A percentile compares a stretch with the other conserved stretches of the same genome.
These are phyloP conservation scores for Ophiostoma montium DNA, from an alignment of 2,329 filamentous ascomycete species.

Conservation along the genomic window DNA sequence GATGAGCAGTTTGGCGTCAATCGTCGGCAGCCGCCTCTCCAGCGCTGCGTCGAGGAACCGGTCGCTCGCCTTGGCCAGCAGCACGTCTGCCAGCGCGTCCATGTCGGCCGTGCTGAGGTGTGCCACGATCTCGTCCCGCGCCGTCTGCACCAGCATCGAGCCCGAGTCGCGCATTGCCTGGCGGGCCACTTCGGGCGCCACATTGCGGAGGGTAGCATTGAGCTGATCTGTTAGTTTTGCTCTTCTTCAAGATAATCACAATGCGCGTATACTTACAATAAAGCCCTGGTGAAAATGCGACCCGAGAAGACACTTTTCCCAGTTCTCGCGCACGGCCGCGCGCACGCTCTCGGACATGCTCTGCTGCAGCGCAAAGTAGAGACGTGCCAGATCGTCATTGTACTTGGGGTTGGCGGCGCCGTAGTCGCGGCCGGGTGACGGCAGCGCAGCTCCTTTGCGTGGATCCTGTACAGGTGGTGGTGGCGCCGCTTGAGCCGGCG, in stretches of 20 bases:
- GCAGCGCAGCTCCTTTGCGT: background rate
- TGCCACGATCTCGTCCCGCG: constrained; percentile 27
- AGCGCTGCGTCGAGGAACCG: constrained; percentile 38
- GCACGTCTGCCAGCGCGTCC: constrained; percentile 28
- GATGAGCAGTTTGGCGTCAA: constrained; percentile 38
- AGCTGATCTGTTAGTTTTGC: too few species aligned
- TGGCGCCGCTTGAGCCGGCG: too few species aligned
- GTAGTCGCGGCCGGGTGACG: background rate
- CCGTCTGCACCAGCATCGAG: constrained; percentile 25
- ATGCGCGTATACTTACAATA: too few species aligned
- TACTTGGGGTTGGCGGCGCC: constrained; percentile 20
- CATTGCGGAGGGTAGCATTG: constrained; percentile 34
- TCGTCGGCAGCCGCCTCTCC: constrained; percentile 36
- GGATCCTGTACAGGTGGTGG: too few species aligned
- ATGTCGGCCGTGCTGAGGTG: constrained; percentile 28
- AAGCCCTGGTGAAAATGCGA: constrained; percentile 39
- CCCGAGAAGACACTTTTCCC: constrained; percentile 34
- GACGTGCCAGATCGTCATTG: constrained; percentile 24
- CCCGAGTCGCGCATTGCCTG: constrained; percentile 33
- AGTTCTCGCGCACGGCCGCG: constrained; percentile 34
- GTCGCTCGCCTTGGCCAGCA: constrained; percentile 33
- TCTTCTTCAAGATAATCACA: too few species aligned
- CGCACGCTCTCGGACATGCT: constrained; percentile 31
- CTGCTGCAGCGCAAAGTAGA: constrained; percentile 27
- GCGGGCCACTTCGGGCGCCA: constrained; percentile 23